Base-by-base conservation (phyloP, 164 flowering plant species). In the Liriodendron chinense region DNA sequence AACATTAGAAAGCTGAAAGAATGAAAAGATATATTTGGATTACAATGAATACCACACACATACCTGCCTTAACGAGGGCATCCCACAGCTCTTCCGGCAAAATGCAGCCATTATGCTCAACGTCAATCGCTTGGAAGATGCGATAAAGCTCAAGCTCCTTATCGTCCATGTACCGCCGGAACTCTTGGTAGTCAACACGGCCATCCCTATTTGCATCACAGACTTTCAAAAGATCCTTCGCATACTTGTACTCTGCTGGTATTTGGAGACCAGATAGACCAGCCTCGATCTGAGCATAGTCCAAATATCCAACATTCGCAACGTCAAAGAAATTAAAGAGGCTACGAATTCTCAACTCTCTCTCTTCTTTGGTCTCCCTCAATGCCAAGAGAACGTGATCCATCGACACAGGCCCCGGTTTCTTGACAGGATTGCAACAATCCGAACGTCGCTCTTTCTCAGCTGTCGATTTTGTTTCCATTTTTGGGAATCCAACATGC, bases 11-110 rank as follows among this genome's bases (percentile, higher is more conserved):
- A 20, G 13, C 9, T 18, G 12, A 22, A 65, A 28, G 21, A 24
- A 56, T 8, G 25, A 47, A 61, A 7, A 7, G 12, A 12, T 20
- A 47, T 21, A 61, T 26, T 49, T 18, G 53, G 18, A 53, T 9
- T 16, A 53, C 18, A 53, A 53, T 53, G 59, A 68, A 70, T 9
- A 70, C 12, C 7, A n/a, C 61, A 70, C 47, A 47, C 50, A 77
- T 92, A 95, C 99, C 99, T 83, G 97, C 93, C 75, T 84, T 87
- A 68, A 93, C 87, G 62, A 95, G 97, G 0, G 98, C 98, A 81
- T 93, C 98, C 92, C 86, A 95, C 1, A 95, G 90, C 86, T 93
- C 98, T 78, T 94, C 98, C 0, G 98, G 98, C 75, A 89, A 86
- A 86, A 94, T 94, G 83, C 93, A 92, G 3, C 99, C 98, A 77